Conservation (phyloP, 2,329 filamentous ascomycete genomes). For the Xylariaceae sp. region DNA sequence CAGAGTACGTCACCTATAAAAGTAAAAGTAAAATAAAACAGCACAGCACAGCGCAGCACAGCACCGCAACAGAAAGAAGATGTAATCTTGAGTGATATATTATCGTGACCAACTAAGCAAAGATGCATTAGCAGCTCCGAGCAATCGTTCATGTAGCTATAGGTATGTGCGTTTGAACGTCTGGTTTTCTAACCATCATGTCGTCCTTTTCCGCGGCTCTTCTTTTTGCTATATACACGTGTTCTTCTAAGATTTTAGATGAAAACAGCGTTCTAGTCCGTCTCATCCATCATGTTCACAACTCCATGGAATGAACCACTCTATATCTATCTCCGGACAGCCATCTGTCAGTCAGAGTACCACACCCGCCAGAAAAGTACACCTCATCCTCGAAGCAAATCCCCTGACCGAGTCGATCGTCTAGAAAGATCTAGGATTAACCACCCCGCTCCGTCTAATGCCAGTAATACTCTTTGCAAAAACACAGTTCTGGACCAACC, state of each 20-base stretch:
- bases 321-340: not conserved
- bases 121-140: no score
- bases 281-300: not conserved
- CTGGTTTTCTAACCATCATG: no score
- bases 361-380: slow-evolving; percentile 4
- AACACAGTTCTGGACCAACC: not conserved
- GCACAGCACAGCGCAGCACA: not conserved
- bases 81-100: no score
- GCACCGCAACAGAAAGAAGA: no score
- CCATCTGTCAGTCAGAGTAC: slow-evolving; percentile 1
- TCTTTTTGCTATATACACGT: slow-evolving; percentile 3
- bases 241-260: not conserved
- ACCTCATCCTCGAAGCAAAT: not conserved
- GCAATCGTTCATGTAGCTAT: not conserved
- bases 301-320: not conserved
- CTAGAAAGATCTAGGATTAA: not conserved
- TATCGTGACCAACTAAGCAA: no score
- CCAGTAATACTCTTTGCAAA: not conserved
- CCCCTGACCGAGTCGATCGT: not conserved
- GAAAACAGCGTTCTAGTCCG: not conserved
- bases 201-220: no score
- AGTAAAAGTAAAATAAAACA: not conserved
- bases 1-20: slow-evolving; percentile 7
- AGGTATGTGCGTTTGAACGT: not conserved
- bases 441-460: not conserved